Evolutionary conservation across 2,329 filamentous ascomycete species (phyloP), one percentile per base, ranked within the genome.

Genomic region (Cercospora citrullina): DNA sequence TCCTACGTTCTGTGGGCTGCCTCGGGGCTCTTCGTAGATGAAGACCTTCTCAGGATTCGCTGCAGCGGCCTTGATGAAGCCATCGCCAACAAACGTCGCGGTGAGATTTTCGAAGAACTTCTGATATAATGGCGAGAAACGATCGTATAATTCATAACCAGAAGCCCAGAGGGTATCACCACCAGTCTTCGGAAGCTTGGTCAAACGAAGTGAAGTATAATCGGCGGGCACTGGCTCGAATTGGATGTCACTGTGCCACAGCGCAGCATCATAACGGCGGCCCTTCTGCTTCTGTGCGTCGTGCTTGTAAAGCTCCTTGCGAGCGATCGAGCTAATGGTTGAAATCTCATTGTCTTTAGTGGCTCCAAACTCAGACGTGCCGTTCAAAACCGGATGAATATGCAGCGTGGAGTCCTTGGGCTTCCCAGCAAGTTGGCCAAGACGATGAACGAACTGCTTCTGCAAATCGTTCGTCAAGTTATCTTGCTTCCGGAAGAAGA

Each of bases 81-180:
- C 73, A 5, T 75, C 71, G 3, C 72, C 73, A 10, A 45, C 60
- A 63, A 76, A 86, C 0, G 84, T 87, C 2, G 84, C 88, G 0
- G 86, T 89, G 4, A 90, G 77, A 0, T 77, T 76, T 66, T 90
- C 87, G 53, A 90, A 81, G 77, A 90, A 90, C 30, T 79, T 79
- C 64, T 85, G 86, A 60, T 86, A 86, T 0, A 85, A 80, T 1
- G 80, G 79, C 4, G 85, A 88, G 68, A 91, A 82, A 31, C 87
- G 84, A 73, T 91, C 88, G 73, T 89, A 91, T 21, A 90, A 77
- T 72, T 91, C 88, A 74, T 90, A 90, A 0, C 87, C 87, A 1
- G 87, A 89, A 0, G 88, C 89, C 88, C 88, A 91, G 6, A 91
- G 83, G 0, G 89, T 90, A 75, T 89, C 74, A 39, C 75, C 73